Base-by-base conservation (phyloP, 129 eudicot species). In the Lactuca sativa region DNA sequence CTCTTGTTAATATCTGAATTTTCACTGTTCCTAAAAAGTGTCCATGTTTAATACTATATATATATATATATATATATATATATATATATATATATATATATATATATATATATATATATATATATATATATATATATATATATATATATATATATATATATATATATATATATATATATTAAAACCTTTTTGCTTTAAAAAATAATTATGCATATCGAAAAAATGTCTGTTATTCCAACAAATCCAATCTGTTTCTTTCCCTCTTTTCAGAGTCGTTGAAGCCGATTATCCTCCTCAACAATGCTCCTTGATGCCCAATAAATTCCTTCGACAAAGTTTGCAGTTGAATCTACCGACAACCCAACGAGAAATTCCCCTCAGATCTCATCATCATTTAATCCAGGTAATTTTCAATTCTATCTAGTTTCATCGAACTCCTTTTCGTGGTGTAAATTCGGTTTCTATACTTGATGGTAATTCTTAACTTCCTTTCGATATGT, bases 211-310 rank as follows among this genome's bases (percentile, higher is more conserved):
- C 59, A 55, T 55, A 55, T 32, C 33, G 4, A 55, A 55, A 59
- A 59, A 59, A 59, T 31, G 64, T 32, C 43, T 59, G 16, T 59
- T 59, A 59, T 59, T 59, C 17, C 64, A 11, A 59, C 64, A 11
- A 59, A 59, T 6, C 64, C 64, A 59, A 59, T 59, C 43, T 11
- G n/a, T 14, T 32, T 31, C 34, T 56, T 49, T 49, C 30, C 61
- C 36, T 18, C 33, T 56, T 56, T 56, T 56, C 34, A 18, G 14
- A 9, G 36, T 21, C 11, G 36, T 56, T 21, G 61, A 56, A 56
- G 61, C 18, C 43, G 41, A 59, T 59, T 31, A 14, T 32, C 41
- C 41, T 32, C 64, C 34, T 59, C 64, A 59, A 30, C 64, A 32
- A 59, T 59, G 64, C 64, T 59, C n/a, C 8, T 59, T 32, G 64